Evolutionary conservation across 2,329 filamentous ascomycete species (phyloP), one percentile per base, ranked within the genome.

Genomic region (Chaetothyriales sp.): DNA sequence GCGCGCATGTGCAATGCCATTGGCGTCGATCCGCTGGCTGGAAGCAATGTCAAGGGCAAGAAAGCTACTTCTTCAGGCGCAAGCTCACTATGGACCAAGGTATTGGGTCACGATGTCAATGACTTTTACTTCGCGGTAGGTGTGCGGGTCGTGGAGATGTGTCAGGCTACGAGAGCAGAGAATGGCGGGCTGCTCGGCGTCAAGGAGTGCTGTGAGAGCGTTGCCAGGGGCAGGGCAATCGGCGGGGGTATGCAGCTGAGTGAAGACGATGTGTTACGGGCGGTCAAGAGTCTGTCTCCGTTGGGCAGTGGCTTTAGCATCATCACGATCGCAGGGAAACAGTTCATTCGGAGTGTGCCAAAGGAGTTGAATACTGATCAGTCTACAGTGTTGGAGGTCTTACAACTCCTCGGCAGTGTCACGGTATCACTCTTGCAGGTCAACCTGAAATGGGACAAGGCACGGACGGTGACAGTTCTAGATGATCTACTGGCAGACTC

Each of bases 41-140:
- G 77, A 51, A 76, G 71, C 59, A 79, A 74, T 61, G 68, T 70
- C 53, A 66, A 72, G 59, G 71, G 73, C 49, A 72, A 71, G 54
- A 73, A 71, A 5, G 73, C 69, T 1, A 15, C 32, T 15, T 39
- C 32, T 39, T 39, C 32, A 10, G 32, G 32, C 10, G 3, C 32
- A 5, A 78, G 79, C 18, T 92, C 83, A 52, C 81, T 95, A 53
- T 96, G 92, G 90, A 84, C 87, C 7, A 89, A 95, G 71, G 79
- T 96, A 55, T 76, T 96, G 18, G 92, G 92, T 26, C 80, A 84
- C 53, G 88, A 82, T 61, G 89, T 98, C 59, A 94, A 95, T 65
- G 92, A 98, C 67, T 98, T 98, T 65, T 98, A 96, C 70, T 96
- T 96, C 67, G 90, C 94, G 71, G 79, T 98, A 45, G 92, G 88